Evolutionary conservation across 2,329 filamentous ascomycete species (phyloP).

Genomic region (Pyricularia grisea): DNA sequence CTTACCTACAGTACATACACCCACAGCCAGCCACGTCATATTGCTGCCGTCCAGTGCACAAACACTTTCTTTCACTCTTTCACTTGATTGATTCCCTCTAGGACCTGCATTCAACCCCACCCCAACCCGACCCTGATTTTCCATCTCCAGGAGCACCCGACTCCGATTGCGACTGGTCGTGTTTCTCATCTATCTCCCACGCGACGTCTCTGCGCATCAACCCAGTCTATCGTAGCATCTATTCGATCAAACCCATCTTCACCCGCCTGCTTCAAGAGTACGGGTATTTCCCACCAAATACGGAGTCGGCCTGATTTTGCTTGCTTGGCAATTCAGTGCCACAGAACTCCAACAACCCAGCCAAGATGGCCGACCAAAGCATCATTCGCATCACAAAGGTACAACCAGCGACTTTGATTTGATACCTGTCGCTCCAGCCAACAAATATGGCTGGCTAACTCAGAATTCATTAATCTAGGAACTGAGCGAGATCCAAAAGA

Average conservation of each 20-base stretch:
- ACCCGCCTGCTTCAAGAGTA: neutral
- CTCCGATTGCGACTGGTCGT: neutral
- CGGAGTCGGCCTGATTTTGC: neutral
- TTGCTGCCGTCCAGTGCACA: neutral
- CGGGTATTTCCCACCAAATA: neutral
- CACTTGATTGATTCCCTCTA: neutral
- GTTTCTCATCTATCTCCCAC: neutral
- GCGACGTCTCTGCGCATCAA: neutral
- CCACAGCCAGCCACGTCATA: neutral
- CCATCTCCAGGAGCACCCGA: neutral
- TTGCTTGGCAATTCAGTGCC: neutral
- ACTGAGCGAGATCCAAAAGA: constrained; percentile 75
- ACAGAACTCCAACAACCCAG: neutral
- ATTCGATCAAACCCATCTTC: neutral
- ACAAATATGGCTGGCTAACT: neutral
- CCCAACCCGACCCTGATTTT: neutral
- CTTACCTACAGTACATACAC: no score
- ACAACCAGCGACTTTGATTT: constrained; percentile 20
- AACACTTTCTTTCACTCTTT: neutral
- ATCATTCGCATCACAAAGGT: constrained; percentile 83
- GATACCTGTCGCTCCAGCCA: neutral
- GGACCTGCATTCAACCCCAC: neutral
- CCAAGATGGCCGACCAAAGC: constrained; percentile 68
- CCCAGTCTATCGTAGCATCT: neutral
- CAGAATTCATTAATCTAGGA: constrained; percentile 43